A percentile compares a stretch with the other conserved stretches of the same genome.
Conservation (phyloP, 108 stramenopile species). For the Phaeodactylum tricornutum region DNA sequence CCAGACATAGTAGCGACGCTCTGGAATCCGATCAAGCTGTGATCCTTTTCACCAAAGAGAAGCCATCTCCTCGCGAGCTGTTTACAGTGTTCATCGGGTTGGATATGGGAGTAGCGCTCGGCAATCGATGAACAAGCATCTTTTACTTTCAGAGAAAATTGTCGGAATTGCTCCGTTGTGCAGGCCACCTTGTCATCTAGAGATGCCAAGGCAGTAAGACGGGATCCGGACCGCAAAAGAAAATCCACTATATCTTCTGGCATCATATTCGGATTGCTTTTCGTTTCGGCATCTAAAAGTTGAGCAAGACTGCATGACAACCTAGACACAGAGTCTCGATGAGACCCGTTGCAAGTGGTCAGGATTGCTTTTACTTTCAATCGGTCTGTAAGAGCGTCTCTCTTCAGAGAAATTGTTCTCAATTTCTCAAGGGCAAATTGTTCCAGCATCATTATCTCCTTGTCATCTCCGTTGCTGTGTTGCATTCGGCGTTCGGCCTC, state of each 20-base stretch:
- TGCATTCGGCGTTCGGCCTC: conserved; percentile 30
- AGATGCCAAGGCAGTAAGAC: conserved; percentile 38
- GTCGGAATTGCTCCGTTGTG: conserved; percentile 48
- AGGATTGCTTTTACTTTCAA: conserved; percentile 47
- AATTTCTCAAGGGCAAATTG: too few relatives aligned
- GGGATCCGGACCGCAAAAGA: conserved; percentile 55
- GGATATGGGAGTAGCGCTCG: conserved; percentile 69
- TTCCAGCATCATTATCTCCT: too few relatives aligned
- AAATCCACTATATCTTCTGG: conserved; percentile 58
- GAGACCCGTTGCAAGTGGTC: conserved; percentile 2
- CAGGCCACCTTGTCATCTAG: conserved; percentile 30
- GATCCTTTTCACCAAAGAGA: conserved; percentile 44
- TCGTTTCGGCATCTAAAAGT: conserved; percentile 10
- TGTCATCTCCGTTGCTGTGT: too few relatives aligned
- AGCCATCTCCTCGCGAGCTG: conserved; percentile 56
- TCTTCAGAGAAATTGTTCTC: conserved; percentile 3
- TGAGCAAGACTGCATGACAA: too few relatives aligned
- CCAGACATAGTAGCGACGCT: neutral
- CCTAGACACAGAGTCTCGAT: too few relatives aligned
- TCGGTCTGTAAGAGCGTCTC: conserved; percentile 54
- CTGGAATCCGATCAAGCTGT: neutral
- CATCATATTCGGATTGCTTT: conserved; percentile 5
- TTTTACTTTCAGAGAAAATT: conserved; percentile 42
- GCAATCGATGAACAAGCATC: conserved; percentile 49
- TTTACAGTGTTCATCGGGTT: conserved; percentile 28